Conservation (phyloP, 148 eudicot species). For the Vaccinium darrowii region DNA sequence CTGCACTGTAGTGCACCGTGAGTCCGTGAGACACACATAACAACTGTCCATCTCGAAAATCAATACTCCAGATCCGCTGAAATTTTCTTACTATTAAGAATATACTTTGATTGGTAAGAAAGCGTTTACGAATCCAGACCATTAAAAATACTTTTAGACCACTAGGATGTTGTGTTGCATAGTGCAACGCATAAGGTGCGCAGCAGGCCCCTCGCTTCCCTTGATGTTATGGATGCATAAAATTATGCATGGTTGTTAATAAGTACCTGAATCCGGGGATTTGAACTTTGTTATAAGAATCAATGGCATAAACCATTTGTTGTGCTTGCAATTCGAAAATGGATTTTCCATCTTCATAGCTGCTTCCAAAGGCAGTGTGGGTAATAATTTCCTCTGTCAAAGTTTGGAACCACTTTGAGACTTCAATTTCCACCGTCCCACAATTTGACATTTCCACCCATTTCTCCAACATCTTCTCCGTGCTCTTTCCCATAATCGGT, state of each 20-base stretch:
- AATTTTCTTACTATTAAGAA: too few species aligned
- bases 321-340: constrained; percentile 59
- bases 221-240: too few species aligned
- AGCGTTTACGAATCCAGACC: too few species aligned
- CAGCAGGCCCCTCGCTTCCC: too few species aligned
- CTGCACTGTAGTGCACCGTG: too few species aligned
- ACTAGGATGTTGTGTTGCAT: too few species aligned
- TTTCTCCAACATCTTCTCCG: constrained; percentile 53
- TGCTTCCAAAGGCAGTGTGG: constrained; percentile 51
- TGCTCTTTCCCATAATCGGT: constrained; percentile 57
- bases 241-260: background rate
- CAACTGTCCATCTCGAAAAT: too few species aligned
- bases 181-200: too few species aligned
- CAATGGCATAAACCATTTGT: constrained; percentile 45
- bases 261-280: constrained; percentile 54
- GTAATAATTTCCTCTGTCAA: constrained; percentile 57
- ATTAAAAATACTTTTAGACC: too few species aligned
- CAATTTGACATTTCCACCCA: constrained; percentile 45
- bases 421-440: constrained; percentile 57
- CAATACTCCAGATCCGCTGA: too few species aligned
- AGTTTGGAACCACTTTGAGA: constrained; percentile 55
- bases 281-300: constrained; percentile 53
- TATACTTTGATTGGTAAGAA: too few species aligned
- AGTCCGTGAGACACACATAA: too few species aligned
- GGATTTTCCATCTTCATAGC: constrained; percentile 55